Percentiles rank a stretch among this genome's conserved stretches.
phyloP scores from a whole-genome alignment of 1,284 basidiomycete genomes.

The Ceratobasidium sp. region DNA sequence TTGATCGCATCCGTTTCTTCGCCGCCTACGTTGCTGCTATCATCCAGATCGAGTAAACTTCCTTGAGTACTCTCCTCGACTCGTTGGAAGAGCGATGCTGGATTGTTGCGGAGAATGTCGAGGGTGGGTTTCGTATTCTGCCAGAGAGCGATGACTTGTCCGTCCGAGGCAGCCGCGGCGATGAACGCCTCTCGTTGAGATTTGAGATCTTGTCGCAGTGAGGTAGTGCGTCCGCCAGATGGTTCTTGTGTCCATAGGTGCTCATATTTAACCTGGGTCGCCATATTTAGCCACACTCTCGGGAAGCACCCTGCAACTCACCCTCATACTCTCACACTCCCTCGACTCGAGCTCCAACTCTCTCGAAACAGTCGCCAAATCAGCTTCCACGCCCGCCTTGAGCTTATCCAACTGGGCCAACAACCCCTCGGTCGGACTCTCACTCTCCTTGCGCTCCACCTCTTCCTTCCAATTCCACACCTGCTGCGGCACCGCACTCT shows the following conservation, averaged over 20 bases:
- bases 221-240: constrained; percentile 72
- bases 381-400: constrained; percentile 65
- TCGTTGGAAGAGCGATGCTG: constrained; percentile 68
- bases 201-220: constrained; percentile 80
- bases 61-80: constrained; percentile 68
- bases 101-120: constrained; percentile 62
- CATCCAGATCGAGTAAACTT: constrained; percentile 72
- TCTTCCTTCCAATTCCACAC: constrained; percentile 82
- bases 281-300: background rate
- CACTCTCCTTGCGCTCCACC: constrained; percentile 67
- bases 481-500: constrained; percentile 65
- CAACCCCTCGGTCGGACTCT: constrained; percentile 68
- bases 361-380: constrained; percentile 64
- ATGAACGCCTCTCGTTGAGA: constrained; percentile 77
- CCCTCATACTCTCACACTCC: constrained; percentile 83
- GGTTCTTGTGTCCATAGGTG: constrained; percentile 92
- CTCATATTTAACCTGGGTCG: constrained; percentile 70
- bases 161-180: constrained; percentile 80
- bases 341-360: constrained; percentile 79
- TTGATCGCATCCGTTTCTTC: constrained; percentile 72
- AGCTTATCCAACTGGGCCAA: constrained; percentile 68
- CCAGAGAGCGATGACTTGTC: constrained; percentile 80
- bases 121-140: constrained; percentile 73
- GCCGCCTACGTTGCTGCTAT: constrained; percentile 66
- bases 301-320: constrained; percentile 42